Base-by-base conservation (phyloP, 2,329 filamentous ascomycete species). In the Penicillium freii region DNA sequence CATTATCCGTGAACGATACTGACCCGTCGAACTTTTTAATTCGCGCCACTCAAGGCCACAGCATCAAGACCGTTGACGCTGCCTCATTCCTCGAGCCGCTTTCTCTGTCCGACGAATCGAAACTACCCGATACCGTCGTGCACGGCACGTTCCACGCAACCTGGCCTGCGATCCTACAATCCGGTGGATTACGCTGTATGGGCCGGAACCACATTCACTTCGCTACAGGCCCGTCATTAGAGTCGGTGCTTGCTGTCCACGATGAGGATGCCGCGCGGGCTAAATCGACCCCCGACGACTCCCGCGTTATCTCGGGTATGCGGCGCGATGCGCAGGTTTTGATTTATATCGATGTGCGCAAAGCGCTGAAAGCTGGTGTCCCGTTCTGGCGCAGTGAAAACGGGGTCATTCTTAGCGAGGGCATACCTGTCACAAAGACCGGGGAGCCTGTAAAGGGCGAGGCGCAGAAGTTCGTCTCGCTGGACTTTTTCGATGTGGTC, bases 11-110 rank as follows among this genome's bases (percentile, higher is more conserved):
- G 4, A 63, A 69, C 27, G 72, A 75, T 46, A 59, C 73, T 9
- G 79, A 88, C 49, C 82, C 90, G 0, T 73, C 81, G 0, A 81
- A 89, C 73, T 97, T 87, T 79, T 81, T 95, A 33, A 97, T 99
- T 76, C 91, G 94, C 68, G 94, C 94, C 29, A 96, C 95, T 70
- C 94, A 97, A 78, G 94, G 94, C 54, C 94, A 97, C 79, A 91
- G 86, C 67, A 90, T 99, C 70, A 85, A 86, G 69, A 77, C 87
- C 7, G 66, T 87, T 36, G 87, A 90, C 29, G 85, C 85, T n/a
- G 84, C 87, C 46, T 83, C 83, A 0, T 82, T 95, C 2, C 83
- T 96, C 3, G 82, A 80, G 21, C 86, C 87, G 7, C 80, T 97
- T 56, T 87, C 85, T 1, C 70, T 84, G 0, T 81, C 82, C 71